phyloP scores from a whole-genome alignment of 2,329 filamentous ascomycete species.

The Ophiostoma sp. region DNA sequence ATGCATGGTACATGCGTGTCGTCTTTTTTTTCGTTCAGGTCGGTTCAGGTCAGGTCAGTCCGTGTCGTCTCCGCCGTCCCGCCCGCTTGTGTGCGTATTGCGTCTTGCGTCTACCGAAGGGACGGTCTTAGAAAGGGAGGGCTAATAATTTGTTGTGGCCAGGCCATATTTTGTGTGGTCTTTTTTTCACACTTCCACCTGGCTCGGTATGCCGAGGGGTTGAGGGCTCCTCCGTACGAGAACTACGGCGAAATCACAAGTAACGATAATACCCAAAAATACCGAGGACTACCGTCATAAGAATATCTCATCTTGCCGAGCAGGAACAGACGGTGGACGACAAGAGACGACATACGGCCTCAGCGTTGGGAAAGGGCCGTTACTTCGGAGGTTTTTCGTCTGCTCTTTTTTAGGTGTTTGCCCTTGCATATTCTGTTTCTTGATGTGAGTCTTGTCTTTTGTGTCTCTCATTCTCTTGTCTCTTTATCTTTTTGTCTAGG shows the following conservation, averaged over 20 bases:
- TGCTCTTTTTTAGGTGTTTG: constrained; percentile 7
- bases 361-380: constrained; percentile 10
- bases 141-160: neutral
- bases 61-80: neutral
- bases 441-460: constrained; percentile 2
- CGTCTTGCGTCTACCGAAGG: constrained; percentile 2
- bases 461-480: neutral
- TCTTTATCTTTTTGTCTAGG: neutral
- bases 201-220: neutral
- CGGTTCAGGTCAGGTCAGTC: neutral
- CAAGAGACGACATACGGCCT: constrained; percentile 22
- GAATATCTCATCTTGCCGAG: neutral
- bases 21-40: neutral
- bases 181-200: neutral
- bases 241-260: neutral
- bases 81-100: neutral
- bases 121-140: constrained; percentile 17
- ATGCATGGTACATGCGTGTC: neutral
- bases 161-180: neutral
- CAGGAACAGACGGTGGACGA: neutral
- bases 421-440: constrained; percentile 9
- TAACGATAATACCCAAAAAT: neutral
- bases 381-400: constrained; percentile 12
- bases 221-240: constrained; percentile 12
- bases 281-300: neutral